Evolutionary conservation across 2,329 filamentous ascomycete species (phyloP).

Genomic region (Penicillium sp.): DNA sequence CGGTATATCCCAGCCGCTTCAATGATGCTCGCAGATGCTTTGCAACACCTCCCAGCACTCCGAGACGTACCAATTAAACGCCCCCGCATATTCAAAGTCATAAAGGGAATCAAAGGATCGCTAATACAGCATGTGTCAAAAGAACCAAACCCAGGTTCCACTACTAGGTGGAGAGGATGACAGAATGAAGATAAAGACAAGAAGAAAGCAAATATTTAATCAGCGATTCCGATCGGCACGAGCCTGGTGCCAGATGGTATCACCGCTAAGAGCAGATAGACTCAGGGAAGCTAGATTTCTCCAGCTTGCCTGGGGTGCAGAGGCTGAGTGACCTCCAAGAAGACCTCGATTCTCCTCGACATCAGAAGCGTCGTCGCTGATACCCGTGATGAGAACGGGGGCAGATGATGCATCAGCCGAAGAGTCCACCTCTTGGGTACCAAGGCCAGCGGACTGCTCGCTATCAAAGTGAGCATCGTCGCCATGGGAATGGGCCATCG

Average conservation of each 20-base stretch:
- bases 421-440: constrained; percentile 47
- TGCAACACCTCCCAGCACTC: constrained; percentile 19
- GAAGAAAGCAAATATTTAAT: constrained; percentile 16
- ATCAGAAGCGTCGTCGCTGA: constrained; percentile 41
- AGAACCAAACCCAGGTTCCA: constrained; percentile 16
- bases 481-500: constrained; percentile 51
- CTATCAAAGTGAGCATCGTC: constrained; percentile 28
- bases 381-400: constrained; percentile 48
- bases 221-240: constrained; percentile 42
- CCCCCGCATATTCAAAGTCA: constrained; percentile 24
- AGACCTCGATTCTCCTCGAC: constrained; percentile 45
- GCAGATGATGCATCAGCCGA: constrained; percentile 53
- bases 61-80: constrained; percentile 27
- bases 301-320: constrained; percentile 42
- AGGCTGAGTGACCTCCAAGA: constrained; percentile 33
- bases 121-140: constrained; percentile 35
- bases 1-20: constrained; percentile 23
- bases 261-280: constrained; percentile 48
- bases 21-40: constrained; percentile 15
- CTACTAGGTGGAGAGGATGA: constrained; percentile 3
- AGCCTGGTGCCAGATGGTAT: constrained; percentile 47
- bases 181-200: constrained; percentile 13
- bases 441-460: constrained; percentile 47
- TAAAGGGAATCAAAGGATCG: constrained; percentile 28
- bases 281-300: constrained; percentile 46